Evolutionary conservation across 2,329 filamentous ascomycete genomes (phyloP), one percentile per base, ranked within the genome.

Genomic region (Aspergillus pseudotamarii): DNA sequence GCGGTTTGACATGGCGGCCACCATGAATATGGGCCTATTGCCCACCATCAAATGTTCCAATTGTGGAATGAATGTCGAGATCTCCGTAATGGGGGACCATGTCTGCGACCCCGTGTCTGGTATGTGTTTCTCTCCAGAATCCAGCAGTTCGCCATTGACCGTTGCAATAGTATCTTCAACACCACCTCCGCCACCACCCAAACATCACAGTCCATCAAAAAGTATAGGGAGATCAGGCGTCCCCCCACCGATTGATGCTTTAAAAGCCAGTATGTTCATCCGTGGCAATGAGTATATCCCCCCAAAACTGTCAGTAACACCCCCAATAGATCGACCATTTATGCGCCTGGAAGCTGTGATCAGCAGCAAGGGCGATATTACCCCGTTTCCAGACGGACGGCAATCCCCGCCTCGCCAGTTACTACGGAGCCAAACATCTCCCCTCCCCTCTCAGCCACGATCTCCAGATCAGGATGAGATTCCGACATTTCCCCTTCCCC

Each of bases 41-140:
- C 92, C 93, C 73, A 89, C 89, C 28, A 91, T 96, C 79, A 96
- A 94, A 84, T 96, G 93, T 79, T 96, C 93, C 59, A 88, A 85
- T 80, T 96, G 93, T 75, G 87, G 88, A 46, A 78, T 82, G 46
- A 87, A 94, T 72, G 91, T 97, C 64, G 90, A 94, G 74, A 95
- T 97, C 69, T 90, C 91, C 46, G 83, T 89, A 76, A 91, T 97
- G 89, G 92, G 92, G 65, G 92, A 96, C 66, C 93, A 97, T 81
- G 76, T 92, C 65, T 97, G 93, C 77, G 77, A 77, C 63, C 64
- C 77, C 65, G 68, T 74, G 61, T 73, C 80, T 64, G 73, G 82
- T 78, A 80, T 65, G 71, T 28, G n/a, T 36, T 58, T 51, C 11
- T 19, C 9, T 36, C 6, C 3, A 26, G 9, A 10, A 41, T 10